Evolutionary conservation across 1,284 basidiomycete species (phyloP), one percentile per base, ranked within the genome.

Genomic region (Boletellus deceptivus): DNA sequence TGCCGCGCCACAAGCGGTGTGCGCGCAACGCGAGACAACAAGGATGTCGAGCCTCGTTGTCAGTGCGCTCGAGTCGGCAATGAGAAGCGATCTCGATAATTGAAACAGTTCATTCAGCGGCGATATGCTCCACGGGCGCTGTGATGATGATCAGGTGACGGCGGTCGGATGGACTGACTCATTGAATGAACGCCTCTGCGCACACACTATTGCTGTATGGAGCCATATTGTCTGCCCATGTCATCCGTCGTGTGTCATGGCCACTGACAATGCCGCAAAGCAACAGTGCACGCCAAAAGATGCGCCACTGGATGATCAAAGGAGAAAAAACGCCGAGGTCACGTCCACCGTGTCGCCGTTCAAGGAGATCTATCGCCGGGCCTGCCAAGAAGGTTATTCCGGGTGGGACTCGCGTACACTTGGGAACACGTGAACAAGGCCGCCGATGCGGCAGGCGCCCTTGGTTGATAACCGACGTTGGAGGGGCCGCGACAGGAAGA

Each of bases 381-480:
- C 34, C 46, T 64, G 58, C 53, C 61, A 50, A 33, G 17, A 27
- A 50, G 34, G 31, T 44, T 49, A 39, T 43, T 48, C 43, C 59
- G 46, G 20, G 17, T 24, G 44, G 38, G 34, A 29, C 43, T 41
- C 38, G 35, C 36, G 22, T 39, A 27, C 24, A 10, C 33, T 13
- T 42, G 50, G 41, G 43, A 54, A 50, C 43, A 47, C 46, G 43
- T 49, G 35, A 53, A 51, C 27, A 36, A 50, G 41, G 48, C 48
- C 13, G 44, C 46, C 49, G 59, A 38, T 42, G 20, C 20, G 20
- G 20, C 20, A 20, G 20, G 4, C 20, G 17, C 31, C 43, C 58
- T 50, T 13, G 14, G 17, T 48, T 61, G 52, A 48, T 59, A 61
- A 37, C 58, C 58, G 59, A 59, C 36, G 9, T 42, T 53, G 44